Conservation (phyloP, 2,329 filamentous ascomycete species). For the Lecanicillium sp. region DNA sequence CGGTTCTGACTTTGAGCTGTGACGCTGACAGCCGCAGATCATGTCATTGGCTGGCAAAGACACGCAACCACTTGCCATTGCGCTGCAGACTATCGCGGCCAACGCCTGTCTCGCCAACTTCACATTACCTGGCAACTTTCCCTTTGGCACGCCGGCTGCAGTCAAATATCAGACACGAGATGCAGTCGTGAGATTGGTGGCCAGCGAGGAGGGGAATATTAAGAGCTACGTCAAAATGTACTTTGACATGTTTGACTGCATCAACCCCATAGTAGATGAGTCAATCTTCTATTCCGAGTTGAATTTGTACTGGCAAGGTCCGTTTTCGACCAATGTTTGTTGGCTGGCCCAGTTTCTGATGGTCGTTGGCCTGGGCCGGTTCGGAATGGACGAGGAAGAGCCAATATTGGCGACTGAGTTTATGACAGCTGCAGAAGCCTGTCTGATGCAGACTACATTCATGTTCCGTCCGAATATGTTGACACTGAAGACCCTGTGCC, state of each 20-base stretch:
- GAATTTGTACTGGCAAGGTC: conserved; percentile 28
- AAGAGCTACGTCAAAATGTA: conserved; percentile 26
- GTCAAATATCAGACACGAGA: conserved; percentile 28
- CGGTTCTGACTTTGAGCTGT: conserved; percentile 10
- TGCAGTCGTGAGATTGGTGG: conserved; percentile 25
- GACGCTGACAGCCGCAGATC: too few species aligned
- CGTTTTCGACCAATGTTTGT: conserved; percentile 23
- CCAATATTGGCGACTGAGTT: conserved; percentile 26
- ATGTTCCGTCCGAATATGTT: conserved; percentile 31
- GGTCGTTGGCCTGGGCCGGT: conserved; percentile 30
- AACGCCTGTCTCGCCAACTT: conserved; percentile 32
- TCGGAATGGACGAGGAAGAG: conserved; percentile 26
- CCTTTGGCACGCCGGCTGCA: conserved; percentile 31
- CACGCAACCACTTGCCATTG: conserved; percentile 22
- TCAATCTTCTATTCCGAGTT: conserved; percentile 25
- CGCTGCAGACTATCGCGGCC: conserved; percentile 28
- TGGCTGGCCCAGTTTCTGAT: conserved; percentile 31
- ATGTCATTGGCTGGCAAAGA: background rate
- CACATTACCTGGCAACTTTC: conserved; percentile 30
- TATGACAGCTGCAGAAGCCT: conserved; percentile 32
- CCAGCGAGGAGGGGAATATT: conserved; percentile 22
- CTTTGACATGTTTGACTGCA: conserved; percentile 26
- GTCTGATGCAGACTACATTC: conserved; percentile 32
- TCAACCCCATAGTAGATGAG: conserved; percentile 30
- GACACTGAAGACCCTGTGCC: conserved; percentile 25